Percentiles rank a stretch among this genome's conserved stretches.
These are phyloP conservation scores for Metrosideros polymorpha DNA, from an alignment of 441 rosid species.

Conservation along the genomic window DNA sequence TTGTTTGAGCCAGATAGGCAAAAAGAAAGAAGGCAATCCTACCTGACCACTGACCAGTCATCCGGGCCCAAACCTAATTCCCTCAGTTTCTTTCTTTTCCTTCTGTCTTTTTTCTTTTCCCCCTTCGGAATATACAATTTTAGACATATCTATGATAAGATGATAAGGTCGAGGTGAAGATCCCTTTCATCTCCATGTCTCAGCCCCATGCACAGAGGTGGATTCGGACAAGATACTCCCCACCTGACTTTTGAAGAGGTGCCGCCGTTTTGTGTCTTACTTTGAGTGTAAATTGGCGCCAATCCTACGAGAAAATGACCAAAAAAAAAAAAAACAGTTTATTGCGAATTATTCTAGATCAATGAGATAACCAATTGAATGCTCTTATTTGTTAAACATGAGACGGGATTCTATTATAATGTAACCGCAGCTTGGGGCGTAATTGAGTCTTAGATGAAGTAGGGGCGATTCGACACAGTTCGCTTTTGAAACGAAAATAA, in stretches of 20 bases:
- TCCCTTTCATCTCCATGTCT: background rate
- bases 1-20: background rate
- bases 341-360: background rate
- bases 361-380: background rate
- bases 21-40: background rate
- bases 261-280: background rate
- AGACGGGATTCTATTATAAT: background rate
- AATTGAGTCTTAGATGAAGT: background rate
- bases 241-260: background rate
- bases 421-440: background rate
- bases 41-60: background rate
- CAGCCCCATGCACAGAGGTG: background rate
- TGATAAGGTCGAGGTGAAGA: background rate
- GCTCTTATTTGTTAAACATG: background rate
- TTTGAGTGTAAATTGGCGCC: background rate
- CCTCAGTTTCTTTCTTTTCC: background rate
- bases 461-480: fast-evolving
- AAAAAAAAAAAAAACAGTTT: background rate
- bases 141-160: background rate
- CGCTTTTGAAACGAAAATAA: background rate
- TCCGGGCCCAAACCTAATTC: background rate
- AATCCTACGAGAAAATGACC: background rate
- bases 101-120: no score
- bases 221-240: background rate
- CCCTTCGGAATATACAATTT: background rate